A percentile compares a stretch with the other conserved stretches of the same genome.
phyloP scores from a whole-genome alignment of 768 basidiomycete species.

The Tulasnella sp. region DNA sequence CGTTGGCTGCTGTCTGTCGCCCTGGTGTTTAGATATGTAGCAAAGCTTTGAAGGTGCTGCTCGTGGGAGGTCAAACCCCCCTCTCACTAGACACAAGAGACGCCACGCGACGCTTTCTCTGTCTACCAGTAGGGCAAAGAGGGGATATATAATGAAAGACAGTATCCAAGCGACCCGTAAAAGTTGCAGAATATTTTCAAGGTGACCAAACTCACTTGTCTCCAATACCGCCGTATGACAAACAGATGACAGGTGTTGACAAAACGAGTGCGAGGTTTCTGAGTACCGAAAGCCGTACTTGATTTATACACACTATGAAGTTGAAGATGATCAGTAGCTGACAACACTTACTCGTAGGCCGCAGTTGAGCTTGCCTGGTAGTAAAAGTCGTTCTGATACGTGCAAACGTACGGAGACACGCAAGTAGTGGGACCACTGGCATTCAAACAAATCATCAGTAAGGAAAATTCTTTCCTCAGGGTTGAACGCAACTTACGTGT shows the following conservation, averaged over 20 bases:
- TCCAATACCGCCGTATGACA: constrained; percentile 7
- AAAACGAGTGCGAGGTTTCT: background rate
- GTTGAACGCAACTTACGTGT: background rate
- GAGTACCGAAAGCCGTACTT: background rate
- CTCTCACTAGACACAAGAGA: no score
- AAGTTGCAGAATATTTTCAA: background rate
- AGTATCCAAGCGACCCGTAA: no score
- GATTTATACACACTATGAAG: background rate
- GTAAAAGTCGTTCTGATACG: constrained; percentile 3
- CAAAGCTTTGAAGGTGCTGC: no score
- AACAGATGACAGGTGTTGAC: background rate
- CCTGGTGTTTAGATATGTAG: background rate
- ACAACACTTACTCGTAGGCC: background rate
- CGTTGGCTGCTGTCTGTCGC: background rate
- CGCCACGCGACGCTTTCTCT: no score
- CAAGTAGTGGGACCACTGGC: constrained; percentile 18
- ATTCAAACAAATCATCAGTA: background rate
- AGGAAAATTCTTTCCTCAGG: background rate
- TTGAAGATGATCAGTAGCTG: background rate
- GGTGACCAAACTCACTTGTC: background rate
- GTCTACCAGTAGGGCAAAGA: no score
- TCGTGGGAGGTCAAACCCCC: no score
- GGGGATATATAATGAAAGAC: no score
- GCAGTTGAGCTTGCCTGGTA: background rate
- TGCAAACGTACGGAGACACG: constrained; percentile 13